Evolutionary conservation across 768 basidiomycete genomes (phyloP).

Genomic region (Galerina sulciceps): DNA sequence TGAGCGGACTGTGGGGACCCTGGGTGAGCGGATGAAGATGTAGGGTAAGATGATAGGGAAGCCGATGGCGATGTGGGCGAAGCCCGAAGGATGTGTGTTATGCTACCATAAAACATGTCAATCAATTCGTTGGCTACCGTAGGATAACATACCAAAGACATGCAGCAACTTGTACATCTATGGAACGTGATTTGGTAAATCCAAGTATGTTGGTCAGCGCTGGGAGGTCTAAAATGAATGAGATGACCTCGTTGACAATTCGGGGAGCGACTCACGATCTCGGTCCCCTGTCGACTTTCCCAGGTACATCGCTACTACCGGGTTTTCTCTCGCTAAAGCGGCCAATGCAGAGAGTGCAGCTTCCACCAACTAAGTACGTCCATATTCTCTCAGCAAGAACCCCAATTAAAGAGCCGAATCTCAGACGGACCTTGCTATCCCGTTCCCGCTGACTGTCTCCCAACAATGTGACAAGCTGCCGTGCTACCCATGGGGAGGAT

Average conservation of each 20-base stretch:
- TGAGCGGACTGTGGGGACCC: neutral
- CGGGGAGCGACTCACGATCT: conserved; percentile 31
- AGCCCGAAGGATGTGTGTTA: conserved; percentile 66
- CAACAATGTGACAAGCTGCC: conserved; percentile 52
- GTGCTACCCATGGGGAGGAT: conserved; percentile 57
- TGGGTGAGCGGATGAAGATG: neutral
- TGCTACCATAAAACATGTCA: conserved; percentile 36
- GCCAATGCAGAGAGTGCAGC: conserved; percentile 67
- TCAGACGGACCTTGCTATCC: conserved; percentile 54
- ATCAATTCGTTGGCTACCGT: neutral
- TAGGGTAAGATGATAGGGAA: neutral
- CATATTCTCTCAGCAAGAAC: neutral
- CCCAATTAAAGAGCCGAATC: neutral
- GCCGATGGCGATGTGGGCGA: conserved; percentile 6
- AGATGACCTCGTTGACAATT: neutral
- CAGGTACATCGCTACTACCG: conserved; percentile 51
- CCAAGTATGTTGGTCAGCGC: conserved; percentile 49
- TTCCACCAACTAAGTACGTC: conserved; percentile 58
- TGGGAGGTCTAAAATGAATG: conserved; percentile 32
- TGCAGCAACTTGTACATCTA: conserved; percentile 71
- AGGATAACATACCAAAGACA: conserved; percentile 59
- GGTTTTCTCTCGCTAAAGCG: conserved; percentile 67
- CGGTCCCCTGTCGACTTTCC: conserved; percentile 46
- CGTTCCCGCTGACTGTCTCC: conserved; percentile 32
- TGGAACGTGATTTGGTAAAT: conserved; percentile 59